Conservation (phyloP, 768 basidiomycete genomes). For the Lactarius vividus region DNA sequence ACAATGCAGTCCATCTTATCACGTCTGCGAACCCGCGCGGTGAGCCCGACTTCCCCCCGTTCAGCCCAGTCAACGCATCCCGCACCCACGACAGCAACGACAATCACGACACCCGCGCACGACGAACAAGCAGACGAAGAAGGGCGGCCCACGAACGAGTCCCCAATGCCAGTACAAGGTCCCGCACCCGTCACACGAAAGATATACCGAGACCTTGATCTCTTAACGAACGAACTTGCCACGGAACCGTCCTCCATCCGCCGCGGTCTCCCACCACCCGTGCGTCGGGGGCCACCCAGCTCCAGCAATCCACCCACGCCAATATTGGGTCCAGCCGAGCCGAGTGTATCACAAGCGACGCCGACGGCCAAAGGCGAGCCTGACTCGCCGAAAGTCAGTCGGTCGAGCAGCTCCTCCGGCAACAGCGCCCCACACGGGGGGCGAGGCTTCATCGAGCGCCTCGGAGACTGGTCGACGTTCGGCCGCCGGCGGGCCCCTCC, state of each 20-base stretch:
- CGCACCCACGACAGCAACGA: slow-evolving; percentile 20
- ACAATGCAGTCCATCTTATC: slow-evolving; percentile 35
- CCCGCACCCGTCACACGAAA: slow-evolving; percentile 31
- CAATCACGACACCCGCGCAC: slow-evolving; percentile 14
- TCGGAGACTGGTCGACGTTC: slow-evolving; percentile 40
- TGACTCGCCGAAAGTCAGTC: slow-evolving; percentile 15
- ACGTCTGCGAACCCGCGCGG: slow-evolving; percentile 34
- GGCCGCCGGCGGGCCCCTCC: slow-evolving; percentile 31
- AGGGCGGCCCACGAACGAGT: not conserved
- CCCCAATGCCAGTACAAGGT: slow-evolving; percentile 14
- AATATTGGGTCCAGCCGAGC: not conserved
- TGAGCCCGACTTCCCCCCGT: slow-evolving; percentile 29
- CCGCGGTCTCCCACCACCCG: slow-evolving; percentile 21
- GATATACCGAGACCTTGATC: slow-evolving; percentile 42
- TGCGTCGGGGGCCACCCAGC: slow-evolving; percentile 14
- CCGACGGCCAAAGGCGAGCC: not conserved
- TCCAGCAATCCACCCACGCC: slow-evolving; percentile 8
- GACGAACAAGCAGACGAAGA: not conserved
- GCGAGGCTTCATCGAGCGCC: slow-evolving; percentile 19
- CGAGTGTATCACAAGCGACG: not conserved
- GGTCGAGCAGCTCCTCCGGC: slow-evolving; percentile 8
- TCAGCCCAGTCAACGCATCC: slow-evolving; percentile 20
- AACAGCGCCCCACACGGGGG: slow-evolving; percentile 1
- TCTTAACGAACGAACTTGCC: slow-evolving; percentile 33
- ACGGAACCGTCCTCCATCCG: not conserved